Conservation (phyloP, 2,329 filamentous ascomycete species). For the Cryphonectria nitschkei region DNA sequence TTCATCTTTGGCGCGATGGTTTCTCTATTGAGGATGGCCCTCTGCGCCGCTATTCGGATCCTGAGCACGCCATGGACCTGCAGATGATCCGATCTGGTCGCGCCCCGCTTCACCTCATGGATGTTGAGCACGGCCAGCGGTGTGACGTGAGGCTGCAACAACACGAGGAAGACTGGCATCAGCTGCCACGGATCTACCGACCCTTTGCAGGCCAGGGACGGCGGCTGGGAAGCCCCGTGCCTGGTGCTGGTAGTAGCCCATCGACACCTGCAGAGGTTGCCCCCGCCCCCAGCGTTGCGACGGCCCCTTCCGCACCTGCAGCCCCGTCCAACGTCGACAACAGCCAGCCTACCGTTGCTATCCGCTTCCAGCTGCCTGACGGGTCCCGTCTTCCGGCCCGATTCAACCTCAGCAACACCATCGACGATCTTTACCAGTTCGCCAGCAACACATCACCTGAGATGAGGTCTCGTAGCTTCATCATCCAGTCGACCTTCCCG, state of each 20-base stretch:
- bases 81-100: constrained; percentile 77
- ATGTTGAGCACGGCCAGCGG: constrained; percentile 73
- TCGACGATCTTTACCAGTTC: constrained; percentile 78
- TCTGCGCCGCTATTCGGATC: constrained; percentile 78
- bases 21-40: constrained; percentile 85
- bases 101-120: constrained; percentile 77
- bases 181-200: constrained; percentile 74
- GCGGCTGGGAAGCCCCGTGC: constrained; percentile 76
- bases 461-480: constrained; percentile 64
- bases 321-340: constrained; percentile 57
- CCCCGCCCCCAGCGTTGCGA: constrained; percentile 36
- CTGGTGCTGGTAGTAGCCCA: constrained; percentile 51
- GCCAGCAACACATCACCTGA: constrained; percentile 66
- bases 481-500: constrained; percentile 81
- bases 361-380: constrained; percentile 79
- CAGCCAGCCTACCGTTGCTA: constrained; percentile 67
- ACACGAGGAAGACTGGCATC: constrained; percentile 73
- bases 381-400: constrained; percentile 77
- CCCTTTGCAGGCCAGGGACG: constrained; percentile 75
- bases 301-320: constrained; percentile 33
- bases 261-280: constrained; percentile 35
- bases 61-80: constrained; percentile 71
- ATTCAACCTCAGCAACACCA: constrained; percentile 79
- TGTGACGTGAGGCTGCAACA: constrained; percentile 80
- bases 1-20: constrained; percentile 83